Evolutionary conservation across 139 green algal genomes (phyloP).

Genomic region (Pleodorina starrii): DNA sequence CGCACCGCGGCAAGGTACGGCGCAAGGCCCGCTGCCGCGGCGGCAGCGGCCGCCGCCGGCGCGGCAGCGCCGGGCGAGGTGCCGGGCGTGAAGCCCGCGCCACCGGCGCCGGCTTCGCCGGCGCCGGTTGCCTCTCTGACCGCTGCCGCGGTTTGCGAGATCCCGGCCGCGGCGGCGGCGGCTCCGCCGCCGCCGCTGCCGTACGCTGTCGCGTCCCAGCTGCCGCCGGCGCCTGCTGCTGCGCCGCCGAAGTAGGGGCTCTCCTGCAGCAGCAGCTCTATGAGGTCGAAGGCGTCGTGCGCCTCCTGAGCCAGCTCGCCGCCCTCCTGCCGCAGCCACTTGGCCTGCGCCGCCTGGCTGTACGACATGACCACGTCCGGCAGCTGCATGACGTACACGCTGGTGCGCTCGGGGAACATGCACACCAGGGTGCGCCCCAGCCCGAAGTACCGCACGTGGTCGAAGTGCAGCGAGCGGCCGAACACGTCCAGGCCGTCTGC

Average conservation of each 20-base stretch:
- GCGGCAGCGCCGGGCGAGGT: background rate
- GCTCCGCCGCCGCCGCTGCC: background rate
- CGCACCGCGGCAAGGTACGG: slow-evolving; percentile 51
- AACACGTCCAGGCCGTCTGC: slow-evolving; percentile 65
- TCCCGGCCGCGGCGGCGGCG: background rate
- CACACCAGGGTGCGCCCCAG: slow-evolving; percentile 80
- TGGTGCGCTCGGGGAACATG: slow-evolving; percentile 78
- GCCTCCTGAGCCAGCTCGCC: slow-evolving; percentile 73
- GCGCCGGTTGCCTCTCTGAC: background rate
- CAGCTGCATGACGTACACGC: slow-evolving; percentile 68
- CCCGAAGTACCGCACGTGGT: slow-evolving; percentile 89
- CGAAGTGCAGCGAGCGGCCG: slow-evolving; percentile 65
- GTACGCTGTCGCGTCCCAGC: background rate
- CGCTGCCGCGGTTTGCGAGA: background rate
- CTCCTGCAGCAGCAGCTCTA: slow-evolving; percentile 68
- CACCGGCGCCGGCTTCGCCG: background rate
- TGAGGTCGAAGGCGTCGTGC: slow-evolving; percentile 68
- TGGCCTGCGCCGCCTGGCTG: slow-evolving; percentile 63
- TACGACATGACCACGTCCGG: slow-evolving; percentile 66
- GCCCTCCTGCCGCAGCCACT: slow-evolving; percentile 74
- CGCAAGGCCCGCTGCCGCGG: background rate
- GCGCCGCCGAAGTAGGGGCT: background rate
- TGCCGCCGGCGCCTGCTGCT: too few relatives aligned
- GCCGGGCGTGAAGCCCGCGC: background rate
- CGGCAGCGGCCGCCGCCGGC: background rate